Evolutionary conservation across 169 alveolate genomes (phyloP).

Genomic region (Plasmodium sp.): DNA sequence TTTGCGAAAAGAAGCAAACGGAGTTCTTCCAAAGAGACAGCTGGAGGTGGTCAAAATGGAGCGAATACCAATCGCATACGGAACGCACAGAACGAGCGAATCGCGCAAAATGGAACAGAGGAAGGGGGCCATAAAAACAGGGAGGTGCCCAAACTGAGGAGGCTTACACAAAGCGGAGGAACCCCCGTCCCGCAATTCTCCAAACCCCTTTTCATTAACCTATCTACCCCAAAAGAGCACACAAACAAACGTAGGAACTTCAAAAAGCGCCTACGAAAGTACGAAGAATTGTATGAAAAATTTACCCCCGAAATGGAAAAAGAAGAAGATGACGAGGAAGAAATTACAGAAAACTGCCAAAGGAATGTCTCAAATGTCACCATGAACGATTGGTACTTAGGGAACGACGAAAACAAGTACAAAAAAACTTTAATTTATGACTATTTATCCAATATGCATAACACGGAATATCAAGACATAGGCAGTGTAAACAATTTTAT

Average conservation of each 20-base stretch:
- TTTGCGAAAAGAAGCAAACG: neutral
- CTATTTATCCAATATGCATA: slow-evolving; percentile 56
- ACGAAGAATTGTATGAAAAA: slow-evolving; percentile 66
- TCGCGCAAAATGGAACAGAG: neutral
- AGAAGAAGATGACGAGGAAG: slow-evolving; percentile 2
- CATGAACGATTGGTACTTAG: slow-evolving; percentile 54
- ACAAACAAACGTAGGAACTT: slow-evolving; percentile 1
- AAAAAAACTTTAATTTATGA: slow-evolving; percentile 55
- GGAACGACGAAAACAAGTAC: slow-evolving; percentile 29
- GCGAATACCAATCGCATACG: neutral
- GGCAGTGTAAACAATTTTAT: slow-evolving; percentile 54
- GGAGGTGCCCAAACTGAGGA: neutral
- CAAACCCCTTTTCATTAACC: slow-evolving; percentile 3
- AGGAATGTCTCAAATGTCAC: neutral
- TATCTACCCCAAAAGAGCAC: neutral
- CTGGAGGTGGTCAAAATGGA: neutral
- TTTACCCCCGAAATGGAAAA: slow-evolving; percentile 25
- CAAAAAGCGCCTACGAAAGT: slow-evolving; percentile 27
- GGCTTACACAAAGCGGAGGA: neutral
- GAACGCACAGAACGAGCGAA: neutral
- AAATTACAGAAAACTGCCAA: neutral
- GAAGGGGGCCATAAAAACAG: neutral
- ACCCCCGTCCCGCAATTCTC: neutral
- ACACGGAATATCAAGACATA: slow-evolving; percentile 50
- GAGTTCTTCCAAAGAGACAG: neutral